phyloP scores from a whole-genome alignment of 371 early-diverging fungal species.

The Mucor plumbeus region DNA sequence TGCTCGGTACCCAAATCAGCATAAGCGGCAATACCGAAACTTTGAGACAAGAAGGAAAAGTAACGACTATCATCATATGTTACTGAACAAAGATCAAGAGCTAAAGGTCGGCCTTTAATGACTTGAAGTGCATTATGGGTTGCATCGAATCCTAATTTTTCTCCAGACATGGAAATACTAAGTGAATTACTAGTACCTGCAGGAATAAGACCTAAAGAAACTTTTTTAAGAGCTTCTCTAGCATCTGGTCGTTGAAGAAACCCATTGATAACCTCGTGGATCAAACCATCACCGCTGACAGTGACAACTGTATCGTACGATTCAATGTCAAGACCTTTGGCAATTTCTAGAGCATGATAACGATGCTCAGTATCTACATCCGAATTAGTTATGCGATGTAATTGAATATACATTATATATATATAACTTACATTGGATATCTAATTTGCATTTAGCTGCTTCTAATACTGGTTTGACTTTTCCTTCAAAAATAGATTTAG shows the following conservation, averaged over 20 bases:
- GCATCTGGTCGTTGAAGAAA: constrained; percentile 72
- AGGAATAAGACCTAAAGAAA: constrained; percentile 72
- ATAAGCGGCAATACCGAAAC: constrained; percentile 68
- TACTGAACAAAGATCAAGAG: constrained; percentile 66
- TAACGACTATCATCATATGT: constrained; percentile 55
- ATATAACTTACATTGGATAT: constrained; percentile 64
- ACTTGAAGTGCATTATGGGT: constrained; percentile 56
- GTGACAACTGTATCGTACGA: constrained; percentile 67
- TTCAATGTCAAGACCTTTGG: constrained; percentile 56
- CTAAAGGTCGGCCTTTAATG: constrained; percentile 62
- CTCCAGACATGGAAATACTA: constrained; percentile 60
- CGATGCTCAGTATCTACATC: constrained; percentile 63
- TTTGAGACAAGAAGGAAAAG: constrained; percentile 67
- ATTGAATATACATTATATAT: too few relatives aligned
- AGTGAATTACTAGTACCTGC: constrained; percentile 68
- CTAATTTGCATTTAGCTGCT: constrained; percentile 58
- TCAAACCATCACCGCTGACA: constrained; percentile 82
- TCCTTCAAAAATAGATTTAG: constrained; percentile 55
- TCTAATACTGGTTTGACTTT: constrained; percentile 67
- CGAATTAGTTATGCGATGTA: not conserved
- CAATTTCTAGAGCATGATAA: constrained; percentile 73
- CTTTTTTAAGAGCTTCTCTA: constrained; percentile 47
- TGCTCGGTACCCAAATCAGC: constrained; percentile 68
- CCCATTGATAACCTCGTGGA: constrained; percentile 83
- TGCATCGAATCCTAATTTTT: constrained; percentile 55